Evolutionary conservation across 441 rosid species (phyloP).

Genomic region (Dalechampia spathulata): DNA sequence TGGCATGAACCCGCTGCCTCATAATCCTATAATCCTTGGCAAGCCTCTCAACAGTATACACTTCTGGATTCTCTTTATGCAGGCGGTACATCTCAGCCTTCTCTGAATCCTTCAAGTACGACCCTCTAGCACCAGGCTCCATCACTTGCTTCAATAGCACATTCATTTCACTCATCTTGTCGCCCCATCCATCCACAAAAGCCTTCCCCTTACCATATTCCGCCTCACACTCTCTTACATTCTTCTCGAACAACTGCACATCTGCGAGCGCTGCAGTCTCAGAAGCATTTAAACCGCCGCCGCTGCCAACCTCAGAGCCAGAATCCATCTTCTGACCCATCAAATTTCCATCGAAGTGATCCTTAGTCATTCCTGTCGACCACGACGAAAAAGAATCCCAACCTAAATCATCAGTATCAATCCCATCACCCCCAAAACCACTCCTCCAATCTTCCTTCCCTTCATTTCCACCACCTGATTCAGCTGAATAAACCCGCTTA

Average conservation of each 20-base stretch:
- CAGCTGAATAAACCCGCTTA: conserved; percentile 29
- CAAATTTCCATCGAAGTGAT: conserved; percentile 70
- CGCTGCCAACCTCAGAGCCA: conserved; percentile 12
- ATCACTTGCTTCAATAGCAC: conserved; percentile 57
- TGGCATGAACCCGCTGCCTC: conserved; percentile 91
- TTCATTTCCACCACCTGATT: conserved; percentile 28
- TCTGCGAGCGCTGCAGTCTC: conserved; percentile 27
- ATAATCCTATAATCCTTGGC: conserved; percentile 82
- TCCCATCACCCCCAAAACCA: conserved; percentile 24
- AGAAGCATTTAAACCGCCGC: conserved; percentile 20
- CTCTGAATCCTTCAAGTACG: conserved; percentile 77
- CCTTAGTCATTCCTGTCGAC: conserved; percentile 80
- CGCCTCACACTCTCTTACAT: conserved; percentile 30
- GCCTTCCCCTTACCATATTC: conserved; percentile 33
- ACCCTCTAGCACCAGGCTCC: conserved; percentile 84
- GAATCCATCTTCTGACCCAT: conserved; percentile 26
- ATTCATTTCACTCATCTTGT: conserved; percentile 43
- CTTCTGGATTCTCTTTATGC: conserved; percentile 78
- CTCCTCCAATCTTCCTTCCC: conserved; percentile 32
- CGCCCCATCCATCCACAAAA: conserved; percentile 49
- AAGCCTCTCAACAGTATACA: conserved; percentile 62
- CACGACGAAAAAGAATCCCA: conserved; percentile 73
- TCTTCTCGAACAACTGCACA: conserved; percentile 43
- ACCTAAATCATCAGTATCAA: conserved; percentile 33
- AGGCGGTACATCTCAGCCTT: conserved; percentile 86